Base-by-base conservation (phyloP, 345 rosid genomes). In the Linum lewisii region DNA sequence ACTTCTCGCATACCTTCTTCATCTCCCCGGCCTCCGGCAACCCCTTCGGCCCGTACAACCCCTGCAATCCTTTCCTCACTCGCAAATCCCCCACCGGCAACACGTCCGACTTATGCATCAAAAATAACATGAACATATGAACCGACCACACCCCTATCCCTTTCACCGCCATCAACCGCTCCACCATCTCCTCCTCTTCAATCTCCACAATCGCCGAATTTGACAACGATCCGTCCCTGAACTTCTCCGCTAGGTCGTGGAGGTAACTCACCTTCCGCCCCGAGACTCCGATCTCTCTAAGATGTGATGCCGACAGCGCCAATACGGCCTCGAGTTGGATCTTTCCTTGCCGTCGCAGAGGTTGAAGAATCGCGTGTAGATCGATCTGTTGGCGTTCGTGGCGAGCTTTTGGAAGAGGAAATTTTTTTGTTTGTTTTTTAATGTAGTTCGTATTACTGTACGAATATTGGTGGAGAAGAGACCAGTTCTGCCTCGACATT, bases 71-170 rank as follows among this genome's bases (percentile, higher is more conserved):
- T 76, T 87, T 90, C 66, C 96, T 85, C 66, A 90, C 94, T 20
- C 96, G 96, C 7, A 90, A 75, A 76, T 90, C 97, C 0, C 96
- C 89, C 29, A 87, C 87, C 5, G 94, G 94, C 63, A 90, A 51
- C 14, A 87, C 94, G 64, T 90, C 96, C 57, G 91, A 91, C 23
- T 82, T 78, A 54, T 83, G 94, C 58, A 90, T 63, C 20, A 91
- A 78, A 62, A 85, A 90, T 1, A 90, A 84, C 95, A 90, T 87
- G 23, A 90, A 90, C 97, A 90, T 87, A 21, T 85, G 94, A 21
- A 85, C 93, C 3, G 85, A 83, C 95, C 93, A 87, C 38, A 75
- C 74, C 15, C 95, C 95, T 10, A 87, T 84, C 11, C 96, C 96
- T 67, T 87, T 90, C 6, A 90, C 86, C 7, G 73, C 73, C 7